Evolutionary conservation across 164 flowering plant genomes (phyloP).

Genomic region (Vitis rupestris): DNA sequence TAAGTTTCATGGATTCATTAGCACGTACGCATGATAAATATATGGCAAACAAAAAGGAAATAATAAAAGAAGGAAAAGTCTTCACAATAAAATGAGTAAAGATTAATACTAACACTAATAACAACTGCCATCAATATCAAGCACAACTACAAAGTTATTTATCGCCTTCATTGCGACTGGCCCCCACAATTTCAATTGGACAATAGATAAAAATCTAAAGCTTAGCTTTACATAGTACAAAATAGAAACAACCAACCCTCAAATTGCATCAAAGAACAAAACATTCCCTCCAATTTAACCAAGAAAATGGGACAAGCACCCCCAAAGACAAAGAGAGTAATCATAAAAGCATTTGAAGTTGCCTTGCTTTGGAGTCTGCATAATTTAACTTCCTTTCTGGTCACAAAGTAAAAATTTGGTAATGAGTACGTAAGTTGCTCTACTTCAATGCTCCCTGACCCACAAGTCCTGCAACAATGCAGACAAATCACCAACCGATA

Average conservation of each 20-base stretch:
- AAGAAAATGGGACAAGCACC: not conserved
- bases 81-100: no score
- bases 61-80: no score
- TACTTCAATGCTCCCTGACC: conserved; percentile 42
- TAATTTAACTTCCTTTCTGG: conserved; percentile 23
- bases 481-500: conserved; percentile 34
- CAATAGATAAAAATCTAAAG: not conserved
- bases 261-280: not conserved
- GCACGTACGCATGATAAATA: no score
- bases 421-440: conserved; percentile 1
- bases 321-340: conserved; percentile 2
- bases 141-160: no score
- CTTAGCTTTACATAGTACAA: not conserved
- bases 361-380: conserved; percentile 83
- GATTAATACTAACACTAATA: no score
- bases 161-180: no score
- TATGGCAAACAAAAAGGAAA: no score
- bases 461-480: conserved; percentile 46
- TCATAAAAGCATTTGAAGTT: conserved; percentile 13
- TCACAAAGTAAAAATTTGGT: conserved; percentile 9
- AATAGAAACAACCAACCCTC: not conserved
- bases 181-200: not conserved
- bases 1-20: no score
- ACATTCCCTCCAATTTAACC: not conserved
- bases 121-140: no score